A percentile compares a stretch with the other conserved stretches of the same genome.
Conservation (phyloP, 2,329 filamentous ascomycete genomes). For the Calycina marina region DNA sequence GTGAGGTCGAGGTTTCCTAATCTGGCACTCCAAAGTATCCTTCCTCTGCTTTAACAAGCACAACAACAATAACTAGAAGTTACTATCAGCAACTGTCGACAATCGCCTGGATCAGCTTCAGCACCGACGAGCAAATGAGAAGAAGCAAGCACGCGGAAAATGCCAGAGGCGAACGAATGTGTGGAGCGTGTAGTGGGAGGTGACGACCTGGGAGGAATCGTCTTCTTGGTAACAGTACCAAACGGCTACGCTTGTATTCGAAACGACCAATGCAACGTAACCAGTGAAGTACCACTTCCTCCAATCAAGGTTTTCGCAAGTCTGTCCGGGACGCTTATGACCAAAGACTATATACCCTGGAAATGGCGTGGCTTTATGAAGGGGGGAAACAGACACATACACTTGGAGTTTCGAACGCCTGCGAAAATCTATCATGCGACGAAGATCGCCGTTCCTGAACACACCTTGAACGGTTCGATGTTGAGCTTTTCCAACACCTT, state of each 20-base stretch:
- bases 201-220: too few relatives aligned
- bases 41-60: constrained; percentile 3
- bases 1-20: constrained; percentile 12
- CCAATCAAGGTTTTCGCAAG: background rate
- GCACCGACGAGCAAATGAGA: background rate
- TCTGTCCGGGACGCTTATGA: background rate
- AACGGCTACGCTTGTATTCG: background rate
- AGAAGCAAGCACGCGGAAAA: constrained; percentile 1
- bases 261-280: constrained; percentile 1
- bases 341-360: background rate
- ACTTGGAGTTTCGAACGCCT: constrained; percentile 20
- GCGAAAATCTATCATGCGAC: constrained; percentile 17
- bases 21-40: constrained; percentile 4
- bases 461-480: too few relatives aligned
- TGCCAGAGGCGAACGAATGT: constrained; percentile 2
- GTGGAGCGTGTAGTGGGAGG: too few relatives aligned
- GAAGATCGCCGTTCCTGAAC: constrained; percentile 5
- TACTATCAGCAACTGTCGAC: constrained; percentile 8
- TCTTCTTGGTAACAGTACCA: too few relatives aligned
- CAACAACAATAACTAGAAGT: background rate
- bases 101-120: constrained; percentile 5
- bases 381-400: constrained; percentile 16
- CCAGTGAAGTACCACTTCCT: background rate
- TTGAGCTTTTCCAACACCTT: constrained; percentile 2
- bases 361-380: constrained; percentile 1